Percentiles rank a stretch among this genome's conserved stretches.
phyloP scores from a whole-genome alignment of 2,329 filamentous ascomycete species.

The Beauveria pseudobassiana region DNA sequence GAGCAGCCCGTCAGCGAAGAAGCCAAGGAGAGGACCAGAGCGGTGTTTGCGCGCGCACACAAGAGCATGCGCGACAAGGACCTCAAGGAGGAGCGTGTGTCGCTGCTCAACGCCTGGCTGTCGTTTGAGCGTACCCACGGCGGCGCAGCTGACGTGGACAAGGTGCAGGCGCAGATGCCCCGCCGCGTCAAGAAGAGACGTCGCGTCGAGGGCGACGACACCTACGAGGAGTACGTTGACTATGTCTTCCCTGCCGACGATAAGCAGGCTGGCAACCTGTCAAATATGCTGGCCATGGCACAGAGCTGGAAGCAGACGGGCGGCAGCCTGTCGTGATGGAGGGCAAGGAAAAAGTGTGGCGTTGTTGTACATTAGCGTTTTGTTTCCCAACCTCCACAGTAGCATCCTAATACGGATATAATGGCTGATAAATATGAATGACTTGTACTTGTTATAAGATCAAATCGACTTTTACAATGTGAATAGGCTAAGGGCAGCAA shows the following conservation, averaged over 20 bases:
- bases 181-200: constrained; percentile 86
- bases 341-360: not conserved
- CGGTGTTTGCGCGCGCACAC: constrained; percentile 78
- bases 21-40: constrained; percentile 74
- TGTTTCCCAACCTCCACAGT: not conserved
- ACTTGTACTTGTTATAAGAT: not conserved
- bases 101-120: constrained; percentile 85
- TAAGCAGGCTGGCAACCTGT: constrained; percentile 73
- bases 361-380: not conserved
- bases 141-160: constrained; percentile 63
- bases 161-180: constrained; percentile 89
- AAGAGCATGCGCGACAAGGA: constrained; percentile 82
- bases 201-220: constrained; percentile 79
- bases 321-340: constrained; percentile 23
- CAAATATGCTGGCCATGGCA: constrained; percentile 76
- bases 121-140: constrained; percentile 87
- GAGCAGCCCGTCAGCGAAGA: constrained; percentile 68
- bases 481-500: not conserved
- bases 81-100: constrained; percentile 88
- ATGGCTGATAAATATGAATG: not conserved
- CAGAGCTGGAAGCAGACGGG: constrained; percentile 75
- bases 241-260: constrained; percentile 97
- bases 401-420: not conserved
- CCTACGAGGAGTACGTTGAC: constrained; percentile 84
- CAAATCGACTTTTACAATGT: not conserved